Evolutionary conservation across 305 asterid genomes (phyloP).

Genomic region (Fraxinus dipetala): DNA sequence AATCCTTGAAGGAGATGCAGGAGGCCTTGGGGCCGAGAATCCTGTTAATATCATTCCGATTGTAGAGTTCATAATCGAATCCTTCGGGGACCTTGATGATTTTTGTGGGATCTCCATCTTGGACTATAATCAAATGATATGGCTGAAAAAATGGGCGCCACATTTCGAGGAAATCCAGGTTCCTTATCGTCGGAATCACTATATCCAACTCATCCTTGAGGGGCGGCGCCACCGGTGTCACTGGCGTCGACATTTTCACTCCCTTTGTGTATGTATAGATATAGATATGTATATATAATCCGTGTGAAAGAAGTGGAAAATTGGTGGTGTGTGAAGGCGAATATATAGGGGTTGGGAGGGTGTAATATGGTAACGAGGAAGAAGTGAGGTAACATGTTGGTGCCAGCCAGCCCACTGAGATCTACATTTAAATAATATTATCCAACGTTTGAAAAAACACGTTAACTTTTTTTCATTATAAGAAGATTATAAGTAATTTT

Average conservation of each 20-base stretch:
- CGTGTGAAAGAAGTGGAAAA: background rate
- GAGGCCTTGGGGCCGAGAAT: slow-evolving; percentile 56
- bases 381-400: background rate
- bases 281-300: background rate
- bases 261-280: background rate
- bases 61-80: slow-evolving; percentile 55
- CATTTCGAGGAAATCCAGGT: slow-evolving; percentile 50
- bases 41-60: slow-evolving; percentile 52
- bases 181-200: slow-evolving; percentile 49
- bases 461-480: no score
- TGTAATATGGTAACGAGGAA: slow-evolving; percentile 19
- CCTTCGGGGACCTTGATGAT: slow-evolving; percentile 48
- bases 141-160: slow-evolving; percentile 54
- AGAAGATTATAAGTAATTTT: no score
- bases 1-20: slow-evolving; percentile 61
- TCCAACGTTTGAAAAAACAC: no score
- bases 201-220: slow-evolving; percentile 43
- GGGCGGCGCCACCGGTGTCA: slow-evolving; percentile 37
- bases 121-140: slow-evolving; percentile 55
- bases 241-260: slow-evolving; percentile 33
- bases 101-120: slow-evolving; percentile 50
- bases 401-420: slow-evolving; percentile 3
- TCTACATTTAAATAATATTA: no score
- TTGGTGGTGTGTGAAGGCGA: slow-evolving; percentile 3
- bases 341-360: slow-evolving; percentile 27